Base-by-base conservation (phyloP, 2,329 filamentous ascomycete genomes). In the Onygena corvina region DNA sequence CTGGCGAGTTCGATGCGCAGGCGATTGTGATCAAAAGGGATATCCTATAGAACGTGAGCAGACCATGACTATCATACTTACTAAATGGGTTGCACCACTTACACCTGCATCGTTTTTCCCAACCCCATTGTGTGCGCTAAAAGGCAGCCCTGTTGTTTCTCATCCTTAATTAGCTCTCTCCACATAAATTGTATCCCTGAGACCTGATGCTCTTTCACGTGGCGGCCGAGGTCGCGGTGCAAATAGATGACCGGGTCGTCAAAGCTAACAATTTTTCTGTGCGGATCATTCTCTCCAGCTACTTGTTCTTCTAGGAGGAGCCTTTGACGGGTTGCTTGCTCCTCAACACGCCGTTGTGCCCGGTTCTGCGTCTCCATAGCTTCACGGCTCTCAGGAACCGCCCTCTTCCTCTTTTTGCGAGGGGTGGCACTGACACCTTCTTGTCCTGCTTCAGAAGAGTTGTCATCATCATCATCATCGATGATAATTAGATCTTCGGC, bases 91-190 rank as follows among this genome's bases (percentile, higher is more conserved):
- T 35, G 18, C 12, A 18, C 18, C 30, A 67, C 71, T 67, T 65
- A 74, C 70, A 87, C 78, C 67, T 94, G 88, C 81, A 94, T 87
- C 0, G 88, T 93, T 68, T 94, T 95, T 12, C 88, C 88, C 2
- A 94, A 68, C 1, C 89, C 89, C 88, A 94, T 94, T 0, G 85
- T 86, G 62, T 94, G 88, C 4, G 88, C 84, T 16, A 94, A 72
- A 9, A 94, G 73, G 60, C 86, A 93, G 2, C 88, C 88, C 63
- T 88, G 81, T 14, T 74, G 73, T 3, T 71, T 68, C 3, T 73
- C 68, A 49, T 80, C 75, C 27, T 75, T 73, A 4, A 90, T 77
- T 38, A 94, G 70, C 54, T 90, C 83, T 56, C 87, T 81, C 87
- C 89, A 95, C 71, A 95, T 77, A 64, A 94, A 94, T 8, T 82